A percentile compares a stretch with the other conserved stretches of the same genome.
Evolutionary conservation across 2,329 filamentous ascomycete genomes (phyloP).

Genomic region (Neofusicoccum laricinum): DNA sequence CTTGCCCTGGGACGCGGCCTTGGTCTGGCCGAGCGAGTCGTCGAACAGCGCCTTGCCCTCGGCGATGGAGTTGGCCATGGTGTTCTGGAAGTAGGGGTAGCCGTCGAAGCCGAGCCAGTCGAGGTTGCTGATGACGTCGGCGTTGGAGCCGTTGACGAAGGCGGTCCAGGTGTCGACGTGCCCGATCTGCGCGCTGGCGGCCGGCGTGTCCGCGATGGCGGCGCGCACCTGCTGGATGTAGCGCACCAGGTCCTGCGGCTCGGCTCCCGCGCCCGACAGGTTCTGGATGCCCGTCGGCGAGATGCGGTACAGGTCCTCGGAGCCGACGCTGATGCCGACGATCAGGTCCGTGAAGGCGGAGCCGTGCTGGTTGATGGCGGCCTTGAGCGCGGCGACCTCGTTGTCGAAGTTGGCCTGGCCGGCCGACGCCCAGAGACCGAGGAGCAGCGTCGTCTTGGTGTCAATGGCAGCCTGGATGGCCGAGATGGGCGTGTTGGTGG

Average conservation of each 20-base stretch:
- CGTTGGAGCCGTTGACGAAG: conserved; percentile 67
- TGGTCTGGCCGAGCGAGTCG: conserved; percentile 60
- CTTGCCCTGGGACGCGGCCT: conserved; percentile 61
- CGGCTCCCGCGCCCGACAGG: conserved; percentile 60
- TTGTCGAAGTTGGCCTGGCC: conserved; percentile 63
- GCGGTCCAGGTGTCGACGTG: conserved; percentile 87
- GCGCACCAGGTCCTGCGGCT: conserved; percentile 59
- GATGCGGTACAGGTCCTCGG: conserved; percentile 65
- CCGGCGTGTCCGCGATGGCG: conserved; percentile 60
- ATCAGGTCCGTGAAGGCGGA: conserved; percentile 63
- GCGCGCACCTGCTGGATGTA: conserved; percentile 70
- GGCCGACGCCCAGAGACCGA: conserved; percentile 80
- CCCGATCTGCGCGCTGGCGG: conserved; percentile 62
- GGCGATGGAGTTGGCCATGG: conserved; percentile 53
- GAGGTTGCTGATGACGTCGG: conserved; percentile 62
- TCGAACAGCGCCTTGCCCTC: conserved; percentile 66
- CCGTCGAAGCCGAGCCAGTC: conserved; percentile 85
- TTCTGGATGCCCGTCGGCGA: conserved; percentile 67
- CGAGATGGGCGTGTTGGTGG: conserved; percentile 61
- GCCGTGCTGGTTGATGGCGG: conserved; percentile 68
- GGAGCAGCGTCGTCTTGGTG: conserved; percentile 73
- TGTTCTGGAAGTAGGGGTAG: conserved; percentile 79
- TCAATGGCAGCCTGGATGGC: conserved; percentile 79
- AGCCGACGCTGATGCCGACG: conserved; percentile 80
- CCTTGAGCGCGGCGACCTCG: conserved; percentile 69